phyloP scores from a whole-genome alignment of 352 stramenopile species.

The Globisporangium middletonii region DNA sequence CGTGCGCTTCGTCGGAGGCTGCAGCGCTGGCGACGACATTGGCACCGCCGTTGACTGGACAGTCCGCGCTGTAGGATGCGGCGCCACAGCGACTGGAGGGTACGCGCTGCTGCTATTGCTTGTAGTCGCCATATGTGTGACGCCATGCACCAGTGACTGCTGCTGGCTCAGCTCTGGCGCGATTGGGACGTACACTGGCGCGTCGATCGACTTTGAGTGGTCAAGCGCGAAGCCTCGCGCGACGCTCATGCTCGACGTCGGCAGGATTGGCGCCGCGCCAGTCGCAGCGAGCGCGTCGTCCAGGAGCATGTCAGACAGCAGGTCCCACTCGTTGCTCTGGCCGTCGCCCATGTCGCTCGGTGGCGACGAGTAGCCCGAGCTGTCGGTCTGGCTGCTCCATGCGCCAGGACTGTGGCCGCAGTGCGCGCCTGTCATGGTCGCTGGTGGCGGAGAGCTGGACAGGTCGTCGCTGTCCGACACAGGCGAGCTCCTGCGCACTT shows the following conservation, averaged over 20 bases:
- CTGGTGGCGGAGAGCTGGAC: neutral
- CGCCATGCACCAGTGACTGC: neutral
- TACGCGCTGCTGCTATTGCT: too few species aligned
- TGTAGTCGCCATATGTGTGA: too few species aligned
- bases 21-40: neutral
- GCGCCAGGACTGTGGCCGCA: conserved; percentile 10
- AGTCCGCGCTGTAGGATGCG: too few species aligned
- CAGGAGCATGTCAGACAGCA: conserved; percentile 51
- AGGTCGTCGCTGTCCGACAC: neutral
- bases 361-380: conserved; percentile 24
- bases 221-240: neutral
- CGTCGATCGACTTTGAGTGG: too few species aligned
- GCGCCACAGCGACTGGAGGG: too few species aligned
- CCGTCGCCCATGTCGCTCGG: conserved; percentile 21
- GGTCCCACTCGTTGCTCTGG: conserved; percentile 35
- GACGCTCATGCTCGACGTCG: neutral
- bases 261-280: neutral
- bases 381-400: conserved; percentile 25
- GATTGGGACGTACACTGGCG: too few species aligned
- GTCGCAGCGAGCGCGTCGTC: conserved; percentile 27
- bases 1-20: neutral
- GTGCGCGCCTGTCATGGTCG: neutral
- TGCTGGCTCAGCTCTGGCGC: neutral
- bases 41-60: neutral
- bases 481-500: conserved; percentile 2